A percentile compares a stretch with the other conserved stretches of the same genome.
These are phyloP conservation scores for Mucor sp. DNA, from an alignment of 371 early-diverging fungal species.

Conservation along the genomic window DNA sequence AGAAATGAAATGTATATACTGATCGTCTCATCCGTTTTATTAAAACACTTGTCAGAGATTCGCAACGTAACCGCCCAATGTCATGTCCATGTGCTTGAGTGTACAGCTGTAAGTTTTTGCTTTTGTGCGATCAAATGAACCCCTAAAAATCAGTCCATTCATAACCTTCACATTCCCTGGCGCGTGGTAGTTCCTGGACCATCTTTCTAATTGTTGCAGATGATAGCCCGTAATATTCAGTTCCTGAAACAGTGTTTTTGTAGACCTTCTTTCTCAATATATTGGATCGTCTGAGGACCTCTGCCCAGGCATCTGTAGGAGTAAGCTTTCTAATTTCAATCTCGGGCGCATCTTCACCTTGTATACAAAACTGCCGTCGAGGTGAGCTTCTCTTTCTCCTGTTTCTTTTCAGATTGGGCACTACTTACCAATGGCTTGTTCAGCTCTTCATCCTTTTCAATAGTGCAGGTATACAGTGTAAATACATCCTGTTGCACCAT, in stretches of 20 bases:
- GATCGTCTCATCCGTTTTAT: background rate
- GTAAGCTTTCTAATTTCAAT: constrained; percentile 66
- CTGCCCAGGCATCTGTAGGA: constrained; percentile 89
- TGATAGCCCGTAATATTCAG: constrained; percentile 90
- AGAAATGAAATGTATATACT: background rate
- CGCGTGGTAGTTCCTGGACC: constrained; percentile 19
- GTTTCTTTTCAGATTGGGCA: background rate
- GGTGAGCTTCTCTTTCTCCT: background rate
- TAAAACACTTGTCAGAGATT: background rate
- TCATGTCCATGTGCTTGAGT: background rate
- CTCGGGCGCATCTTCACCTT: constrained; percentile 57
- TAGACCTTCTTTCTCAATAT: constrained; percentile 72
- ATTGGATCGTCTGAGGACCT: constrained; percentile 76
- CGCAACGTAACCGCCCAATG: background rate
- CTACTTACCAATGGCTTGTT: constrained; percentile 16
- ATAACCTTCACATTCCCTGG: constrained; percentile 18
- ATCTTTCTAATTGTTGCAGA: constrained; percentile 34
- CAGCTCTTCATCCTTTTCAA: constrained; percentile 5
- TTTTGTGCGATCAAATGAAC: background rate
- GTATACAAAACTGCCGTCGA: constrained; percentile 12
- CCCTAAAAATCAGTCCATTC: constrained; percentile 7
- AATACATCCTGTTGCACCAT: constrained; percentile 7
- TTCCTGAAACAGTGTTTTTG: constrained; percentile 84
- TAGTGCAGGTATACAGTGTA: constrained; percentile 13
- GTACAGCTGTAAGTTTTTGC: background rate